Evolutionary conservation across 768 basidiomycete species (phyloP), one percentile per base, ranked within the genome.

Genomic region (Panaeolus papilionaceus): DNA sequence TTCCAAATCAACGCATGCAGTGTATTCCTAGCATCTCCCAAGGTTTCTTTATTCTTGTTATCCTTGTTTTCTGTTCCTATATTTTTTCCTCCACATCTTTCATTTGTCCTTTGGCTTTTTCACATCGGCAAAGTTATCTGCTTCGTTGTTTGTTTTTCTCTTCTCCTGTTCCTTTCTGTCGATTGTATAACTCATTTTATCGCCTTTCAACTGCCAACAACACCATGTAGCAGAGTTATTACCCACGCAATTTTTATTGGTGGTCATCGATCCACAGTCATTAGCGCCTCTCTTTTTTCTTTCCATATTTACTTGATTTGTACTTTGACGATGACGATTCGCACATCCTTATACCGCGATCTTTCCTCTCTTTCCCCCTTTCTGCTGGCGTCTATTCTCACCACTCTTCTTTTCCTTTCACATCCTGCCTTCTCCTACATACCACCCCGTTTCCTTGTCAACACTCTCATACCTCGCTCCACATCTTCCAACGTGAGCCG

Each of bases 11-110:
- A 68, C 69, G 70, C 71, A 74, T 73, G 67, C 74, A 74, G 72
- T 75, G 73, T 74, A 72, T 72, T 72, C 73, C 71, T 73, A 74
- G 70, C 67, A 71, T 71, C 45, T 69, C 65, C 62, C 64, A 45
- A 39, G 51, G 61, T 62, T 44, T 23, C 63, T 64, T 61, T 66
- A 65, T 64, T 63, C 64, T 62, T 70, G 49, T 68, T 51, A 42
- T 64, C 63, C 40, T 47, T 64, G 42, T 65, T 42, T 66, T 49
- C 37, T 62, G 45, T 66, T 47, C 63, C 44, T 49, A 28, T 58
- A 64, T 66, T 73, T 51, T 66, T 33, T 68, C 61, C 38, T 37
- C 38, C 28, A 63, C 40, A 39, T 39, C 37, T 70, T 51, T 45
- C 47, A 51, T 61, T 65, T 63, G 2, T 44, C 45, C 3, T 37